A percentile compares a stretch with the other conserved stretches of the same genome.
phyloP scores from a whole-genome alignment of 441 rosid genomes.

The Croton laevigatus region DNA sequence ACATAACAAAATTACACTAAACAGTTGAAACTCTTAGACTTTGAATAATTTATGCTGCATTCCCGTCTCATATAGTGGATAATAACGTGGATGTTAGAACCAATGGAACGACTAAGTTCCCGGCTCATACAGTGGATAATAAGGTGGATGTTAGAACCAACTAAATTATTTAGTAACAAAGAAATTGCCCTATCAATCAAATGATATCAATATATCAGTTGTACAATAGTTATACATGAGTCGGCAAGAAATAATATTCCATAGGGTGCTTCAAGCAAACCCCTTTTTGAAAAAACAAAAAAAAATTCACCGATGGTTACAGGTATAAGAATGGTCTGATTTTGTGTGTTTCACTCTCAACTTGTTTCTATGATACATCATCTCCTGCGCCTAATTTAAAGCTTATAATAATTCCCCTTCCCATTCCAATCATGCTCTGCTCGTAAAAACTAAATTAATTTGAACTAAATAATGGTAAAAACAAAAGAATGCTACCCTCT shows the following conservation, averaged over 20 bases:
- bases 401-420: conserved; percentile 7
- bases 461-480: conserved; percentile 26
- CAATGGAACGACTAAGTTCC: no score
- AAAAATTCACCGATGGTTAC: conserved; percentile 23
- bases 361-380: conserved; percentile 40
- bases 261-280: conserved; percentile 18
- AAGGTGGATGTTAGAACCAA: no score
- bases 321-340: conserved; percentile 15
- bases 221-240: conserved; percentile 20
- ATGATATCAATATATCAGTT: conserved; percentile 21
- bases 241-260: conserved; percentile 23
- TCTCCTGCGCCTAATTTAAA: conserved; percentile 29
- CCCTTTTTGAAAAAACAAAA: conserved; percentile 21
- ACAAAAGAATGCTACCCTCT: conserved; percentile 40
- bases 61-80: no score
- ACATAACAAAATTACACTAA: no score
- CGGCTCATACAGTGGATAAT: no score
- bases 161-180: conserved; percentile 6
- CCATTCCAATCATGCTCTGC: conserved; percentile 19
- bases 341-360: conserved; percentile 22
- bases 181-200: conserved; percentile 18
- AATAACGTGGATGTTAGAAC: no score
- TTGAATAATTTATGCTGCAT: no score
- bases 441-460: conserved; percentile 19
- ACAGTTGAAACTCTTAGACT: no score